Conservation (phyloP, 2,329 filamentous ascomycete species). For the Aspergillus terreus region DNA sequence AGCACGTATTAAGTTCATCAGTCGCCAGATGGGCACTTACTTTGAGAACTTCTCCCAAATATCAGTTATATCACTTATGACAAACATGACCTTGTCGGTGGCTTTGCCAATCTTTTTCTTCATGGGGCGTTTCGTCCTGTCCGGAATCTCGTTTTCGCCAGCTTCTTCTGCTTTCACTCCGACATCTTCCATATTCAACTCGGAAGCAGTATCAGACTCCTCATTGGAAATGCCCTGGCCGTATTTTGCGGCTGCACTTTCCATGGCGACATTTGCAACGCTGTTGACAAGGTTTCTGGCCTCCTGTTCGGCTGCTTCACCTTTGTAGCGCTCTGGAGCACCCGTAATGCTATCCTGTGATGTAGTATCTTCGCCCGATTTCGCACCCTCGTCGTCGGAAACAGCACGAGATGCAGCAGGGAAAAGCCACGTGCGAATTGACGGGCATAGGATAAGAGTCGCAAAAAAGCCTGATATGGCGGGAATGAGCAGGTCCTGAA, state of each 20-base stretch:
- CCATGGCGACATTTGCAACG: conserved; percentile 67
- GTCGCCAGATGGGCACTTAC: conserved; percentile 27
- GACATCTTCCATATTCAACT: conserved; percentile 55
- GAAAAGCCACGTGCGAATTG: conserved; percentile 62
- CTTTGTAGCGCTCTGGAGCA: conserved; percentile 74
- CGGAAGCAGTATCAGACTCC: conserved; percentile 37
- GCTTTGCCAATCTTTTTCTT: conserved; percentile 73
- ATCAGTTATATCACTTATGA: conserved; percentile 58
- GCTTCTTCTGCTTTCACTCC: conserved; percentile 47
- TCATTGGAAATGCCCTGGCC: conserved; percentile 59
- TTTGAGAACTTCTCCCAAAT: conserved; percentile 63
- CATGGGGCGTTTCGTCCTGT: conserved; percentile 75
- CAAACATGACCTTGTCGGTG: conserved; percentile 70
- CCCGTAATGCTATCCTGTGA: conserved; percentile 69
- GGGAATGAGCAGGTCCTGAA: conserved; percentile 66
- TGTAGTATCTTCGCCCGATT: conserved; percentile 49
- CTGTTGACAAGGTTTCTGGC: conserved; percentile 76
- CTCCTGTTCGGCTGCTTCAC: conserved; percentile 79
- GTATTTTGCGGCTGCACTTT: conserved; percentile 72
- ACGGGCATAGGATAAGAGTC: conserved; percentile 63
- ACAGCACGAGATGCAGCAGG: conserved; percentile 65
- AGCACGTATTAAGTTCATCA: background rate
- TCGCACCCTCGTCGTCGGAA: conserved; percentile 53
- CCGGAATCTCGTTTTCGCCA: conserved; percentile 45
- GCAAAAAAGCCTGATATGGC: conserved; percentile 57